Evolutionary conservation across 208 protist species (phyloP), one percentile per base, ranked within the genome.

Genomic region (Leishmania guyanensis): DNA sequence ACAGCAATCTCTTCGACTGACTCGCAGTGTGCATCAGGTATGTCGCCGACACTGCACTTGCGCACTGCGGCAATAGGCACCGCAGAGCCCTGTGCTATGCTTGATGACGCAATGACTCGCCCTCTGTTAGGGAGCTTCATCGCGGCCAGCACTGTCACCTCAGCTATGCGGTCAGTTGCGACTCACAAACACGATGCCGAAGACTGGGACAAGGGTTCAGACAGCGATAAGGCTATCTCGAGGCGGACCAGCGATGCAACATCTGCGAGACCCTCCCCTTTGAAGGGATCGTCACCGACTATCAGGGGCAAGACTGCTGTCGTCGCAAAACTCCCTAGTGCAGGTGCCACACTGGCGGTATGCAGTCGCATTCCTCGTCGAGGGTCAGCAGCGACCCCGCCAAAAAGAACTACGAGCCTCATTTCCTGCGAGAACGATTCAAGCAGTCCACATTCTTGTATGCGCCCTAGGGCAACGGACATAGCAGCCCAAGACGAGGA

Each of bases 401-500:
- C 17, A 53, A 46, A 51, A 26, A 29, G 6, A 36, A 16, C 39
- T 16, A 3, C 46, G 43, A 14, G 64, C 26, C 0, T 36, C 48
- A 16, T 56, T 53, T 29, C 2, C n/a, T 2, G 75, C 77, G 76
- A 5, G 68, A 12, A 8, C 22, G 2, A 73, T 73, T 36, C 26
- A 36, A 29, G 68, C 68, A 46, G 6, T 4, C 5, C 20, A 51
- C 12, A 54, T 16, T 53, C 22, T 20, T 10, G 22, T 29, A 73
- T 10, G 68, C 3, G 43, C n/a, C 26, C 39, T 17, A 65, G 70
- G 29, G 46, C 68, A 2, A 81, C 70, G 2, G 82, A 74, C 56
- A 53, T 81, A 48, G 70, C 66, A 1, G 77, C 75, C 2, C 53
- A 80, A 26, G 14, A 81, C 39, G 77, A 81, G 8, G 5, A 20